Evolutionary conservation across 257 asterid genomes (phyloP).

Genomic region (Solanum sitiens): DNA sequence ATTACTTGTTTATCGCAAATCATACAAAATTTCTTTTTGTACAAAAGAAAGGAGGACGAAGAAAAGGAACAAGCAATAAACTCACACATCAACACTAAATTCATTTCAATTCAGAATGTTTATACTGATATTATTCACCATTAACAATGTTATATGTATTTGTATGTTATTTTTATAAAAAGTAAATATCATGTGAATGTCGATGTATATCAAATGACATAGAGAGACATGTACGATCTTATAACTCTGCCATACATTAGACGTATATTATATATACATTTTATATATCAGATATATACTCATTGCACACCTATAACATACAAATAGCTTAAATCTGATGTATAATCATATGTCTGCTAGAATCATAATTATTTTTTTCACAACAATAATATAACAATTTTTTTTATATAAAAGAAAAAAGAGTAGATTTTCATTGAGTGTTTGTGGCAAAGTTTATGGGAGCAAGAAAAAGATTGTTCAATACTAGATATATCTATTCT

Average conservation of each 20-base stretch:
- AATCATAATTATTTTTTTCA: not conserved
- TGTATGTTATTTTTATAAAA: too few relatives aligned
- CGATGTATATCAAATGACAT: not conserved
- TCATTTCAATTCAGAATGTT: not conserved
- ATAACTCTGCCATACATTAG: not conserved
- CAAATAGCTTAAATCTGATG: too few relatives aligned
- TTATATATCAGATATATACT: too few relatives aligned
- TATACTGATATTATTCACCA: not conserved
- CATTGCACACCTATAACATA: not conserved
- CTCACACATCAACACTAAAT: not conserved
- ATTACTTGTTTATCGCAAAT: too few relatives aligned
- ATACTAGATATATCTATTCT: not conserved
- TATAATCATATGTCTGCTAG: not conserved
- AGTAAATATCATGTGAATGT: too few relatives aligned
- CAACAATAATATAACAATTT: not conserved
- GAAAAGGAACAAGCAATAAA: not conserved
- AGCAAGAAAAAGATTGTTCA: not conserved
- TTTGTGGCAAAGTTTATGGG: not conserved
- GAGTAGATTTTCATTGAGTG: not conserved
- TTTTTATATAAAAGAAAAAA: not conserved
- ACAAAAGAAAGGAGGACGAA: not conserved
- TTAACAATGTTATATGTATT: too few relatives aligned
- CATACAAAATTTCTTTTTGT: not conserved
- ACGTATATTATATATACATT: not conserved
- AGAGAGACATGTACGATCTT: not conserved